Evolutionary conservation across 176 grass and related monocot genomes (phyloP), one percentile per base, ranked within the genome.

Genomic region (Alloteropsis semialata): DNA sequence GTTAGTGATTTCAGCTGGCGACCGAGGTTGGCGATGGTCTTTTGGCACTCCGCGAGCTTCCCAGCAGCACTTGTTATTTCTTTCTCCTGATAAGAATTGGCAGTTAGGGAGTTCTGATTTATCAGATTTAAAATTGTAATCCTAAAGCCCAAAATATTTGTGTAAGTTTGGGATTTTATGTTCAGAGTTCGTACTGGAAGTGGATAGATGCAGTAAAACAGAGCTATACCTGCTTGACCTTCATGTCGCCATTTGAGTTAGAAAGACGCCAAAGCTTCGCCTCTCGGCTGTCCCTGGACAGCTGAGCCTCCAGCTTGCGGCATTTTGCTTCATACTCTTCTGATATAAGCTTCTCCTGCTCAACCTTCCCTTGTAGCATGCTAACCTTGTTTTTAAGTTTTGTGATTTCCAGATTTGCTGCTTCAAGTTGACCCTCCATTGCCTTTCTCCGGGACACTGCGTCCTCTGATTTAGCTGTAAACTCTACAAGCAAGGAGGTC

Each of bases 1-100:
- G 97, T 99, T 36, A 99, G 81, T 1, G 89, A 99, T 85, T 96
- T 94, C 33, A 99, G 85, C 69, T 99, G 97, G 18, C 75, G 91
- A 30, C 91, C 91, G 0, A 99, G 93, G 72, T 94, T 96, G 6
- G 97, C 93, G 0, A 99, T 99, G 16, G 97, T 99, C 87, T 92
- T 99, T 74, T 99, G 97, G 82, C 97, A 99, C 83, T 99, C 97
- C 0, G 80, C 85, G 8, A 99, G 88, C 82, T 94, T 99, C 54
- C 91, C 97, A 25, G 97, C 93, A 77, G 96, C 96, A 72, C 85
- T 68, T 5, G 83, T 63, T 49, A 87, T 29, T 33, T 96, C 93
- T 63, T 90, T 92, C 75, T 94, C 97, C 97, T 99, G 89, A 74
- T 22, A 28, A 76, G 21, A 84, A 44, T n/a, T 10, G 21, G 65